Evolutionary conservation across 2,329 filamentous ascomycete species (phyloP).

Genomic region (Apiospora koreana): DNA sequence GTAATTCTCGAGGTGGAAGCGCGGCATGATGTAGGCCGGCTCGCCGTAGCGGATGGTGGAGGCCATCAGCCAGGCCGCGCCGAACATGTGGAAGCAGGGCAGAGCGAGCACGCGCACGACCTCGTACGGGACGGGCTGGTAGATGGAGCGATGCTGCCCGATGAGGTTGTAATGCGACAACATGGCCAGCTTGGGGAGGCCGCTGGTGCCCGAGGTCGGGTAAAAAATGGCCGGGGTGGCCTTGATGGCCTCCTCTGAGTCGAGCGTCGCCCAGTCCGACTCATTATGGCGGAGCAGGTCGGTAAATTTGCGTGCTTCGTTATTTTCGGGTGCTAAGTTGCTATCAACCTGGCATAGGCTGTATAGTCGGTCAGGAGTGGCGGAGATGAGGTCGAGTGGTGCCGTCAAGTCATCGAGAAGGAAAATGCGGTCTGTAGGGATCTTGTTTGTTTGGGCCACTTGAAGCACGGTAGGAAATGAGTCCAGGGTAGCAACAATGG

Average conservation of each 20-base stretch:
- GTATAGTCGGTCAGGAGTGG: too few relatives aligned
- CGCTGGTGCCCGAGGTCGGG: constrained; percentile 38
- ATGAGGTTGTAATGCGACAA: constrained; percentile 37
- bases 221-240: constrained; percentile 28
- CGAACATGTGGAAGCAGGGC: constrained; percentile 56
- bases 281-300: constrained; percentile 19
- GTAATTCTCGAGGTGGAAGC: constrained; percentile 43
- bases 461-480: not conserved
- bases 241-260: constrained; percentile 22
- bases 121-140: constrained; percentile 30
- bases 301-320: constrained; percentile 28
- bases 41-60: constrained; percentile 46
- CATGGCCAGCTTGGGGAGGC: constrained; percentile 40
- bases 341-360: too few relatives aligned
- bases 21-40: constrained; percentile 47
- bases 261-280: constrained; percentile 17
- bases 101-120: constrained; percentile 47
- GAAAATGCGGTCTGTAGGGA: not conserved
- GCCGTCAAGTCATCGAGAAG: constrained; percentile 32
- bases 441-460: not conserved
- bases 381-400: constrained; percentile 47
- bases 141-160: constrained; percentile 31
- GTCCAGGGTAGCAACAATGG: not conserved
- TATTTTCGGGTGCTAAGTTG: constrained; percentile 16
- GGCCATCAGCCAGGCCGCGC: constrained; percentile 45